Base-by-base conservation (phyloP, 257 asterid species). In the Schizonepeta tenuifolia region DNA sequence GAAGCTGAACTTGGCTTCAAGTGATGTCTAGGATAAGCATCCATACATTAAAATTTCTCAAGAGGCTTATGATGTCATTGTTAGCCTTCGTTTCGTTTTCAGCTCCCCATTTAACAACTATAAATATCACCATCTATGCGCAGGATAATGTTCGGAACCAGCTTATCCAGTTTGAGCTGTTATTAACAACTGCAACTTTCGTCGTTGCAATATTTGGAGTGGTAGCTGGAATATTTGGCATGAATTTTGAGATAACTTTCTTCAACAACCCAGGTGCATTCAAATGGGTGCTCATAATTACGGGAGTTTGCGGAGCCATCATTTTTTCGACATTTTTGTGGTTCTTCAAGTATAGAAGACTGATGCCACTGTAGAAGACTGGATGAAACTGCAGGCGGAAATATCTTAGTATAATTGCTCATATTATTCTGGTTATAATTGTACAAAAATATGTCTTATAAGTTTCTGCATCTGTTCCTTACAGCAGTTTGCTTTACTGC, bases 81-180 rank as follows among this genome's bases (percentile, higher is more conserved):
- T 51, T 69, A 21, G 62, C n/a, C 17, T 17, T 22, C 11, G 0
- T 53, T 38, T 36, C n/a, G 17, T 40, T 40, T 40, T 5, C 31
- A 40, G 18, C n/a, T 7, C 28, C 33, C 46, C 71, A 56, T 35
- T 18, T 14, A 55, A 10, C 69, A 67, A 51, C 44, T 43, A 20
- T 55, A 43, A 74, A 55, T 17, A 0, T 55, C 22, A 31, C 31
- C 28, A 41, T 59, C 47, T 17, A 22, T 60, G 2, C 84, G 89
- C 95, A 92, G 99, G 99, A 95, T 80, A 95, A 91, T 11, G 99
- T 92, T 70, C 88, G 99, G 46, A 95, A 95, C 86, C 98, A 95
- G 88, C 97, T 92, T 71, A 90, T 95, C 67, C 99, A 91, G 81
- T 95, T 95, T 73, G 99, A 95, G 85, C 78, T 95, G 74, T 63